Percentiles rank a stretch among this genome's conserved stretches.
These are phyloP conservation scores for Dictyostelium brefeldianum DNA, from an alignment of 78 protist species.

Conservation along the genomic window DNA sequence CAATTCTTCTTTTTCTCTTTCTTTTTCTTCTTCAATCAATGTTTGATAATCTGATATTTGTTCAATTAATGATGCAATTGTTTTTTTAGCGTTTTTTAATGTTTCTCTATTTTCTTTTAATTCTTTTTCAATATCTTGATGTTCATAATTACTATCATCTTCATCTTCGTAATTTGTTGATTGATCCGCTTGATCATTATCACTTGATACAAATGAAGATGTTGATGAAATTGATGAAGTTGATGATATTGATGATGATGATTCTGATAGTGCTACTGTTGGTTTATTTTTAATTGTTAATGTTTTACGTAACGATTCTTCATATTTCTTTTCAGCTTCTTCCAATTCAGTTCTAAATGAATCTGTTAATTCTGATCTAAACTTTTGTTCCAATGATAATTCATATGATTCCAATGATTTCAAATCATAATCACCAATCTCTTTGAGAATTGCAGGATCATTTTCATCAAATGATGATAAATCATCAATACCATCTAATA, in stretches of 20 bases:
- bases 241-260: neutral
- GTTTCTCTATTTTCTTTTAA: conserved; percentile 23
- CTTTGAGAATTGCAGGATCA: conserved; percentile 3
- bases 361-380: neutral
- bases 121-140: conserved; percentile 21
- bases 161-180: neutral
- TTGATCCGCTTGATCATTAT: neutral
- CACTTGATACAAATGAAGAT: neutral
- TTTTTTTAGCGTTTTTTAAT: conserved; percentile 37
- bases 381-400: conserved; percentile 1
- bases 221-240: neutral
- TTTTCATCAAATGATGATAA: conserved; percentile 14
- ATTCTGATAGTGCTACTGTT: neutral
- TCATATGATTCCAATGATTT: conserved; percentile 2
- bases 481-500: conserved; percentile 20
- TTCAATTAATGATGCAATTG: conserved; percentile 71
- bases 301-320: neutral
- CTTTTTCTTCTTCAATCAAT: conserved; percentile 69
- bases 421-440: conserved; percentile 4
- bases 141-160: neutral
- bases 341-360: conserved; percentile 6
- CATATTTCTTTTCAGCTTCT: conserved; percentile 18
- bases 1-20: conserved; percentile 66
- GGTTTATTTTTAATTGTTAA: neutral
- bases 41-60: conserved; percentile 77